Percentiles rank a stretch among this genome's conserved stretches.
Conservation (phyloP, 208 protist species). For the Trypanosoma theileri region DNA sequence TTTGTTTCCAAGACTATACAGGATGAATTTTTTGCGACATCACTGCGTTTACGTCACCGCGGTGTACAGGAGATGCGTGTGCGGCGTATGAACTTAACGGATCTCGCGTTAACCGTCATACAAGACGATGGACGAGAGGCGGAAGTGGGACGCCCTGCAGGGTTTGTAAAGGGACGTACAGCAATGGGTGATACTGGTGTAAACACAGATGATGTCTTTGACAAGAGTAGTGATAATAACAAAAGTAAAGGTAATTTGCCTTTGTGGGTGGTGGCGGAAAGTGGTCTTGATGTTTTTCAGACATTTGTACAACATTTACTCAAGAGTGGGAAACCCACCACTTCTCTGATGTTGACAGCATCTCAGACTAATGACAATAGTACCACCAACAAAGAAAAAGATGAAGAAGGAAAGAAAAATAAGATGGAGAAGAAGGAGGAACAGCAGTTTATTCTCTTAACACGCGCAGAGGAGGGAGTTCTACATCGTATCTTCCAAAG, state of each 20-base stretch:
- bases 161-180: slow-evolving; percentile 16
- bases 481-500: slow-evolving; percentile 64
- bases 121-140: slow-evolving; percentile 27
- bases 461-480: slow-evolving; percentile 60
- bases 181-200: slow-evolving; percentile 24
- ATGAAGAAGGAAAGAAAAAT: background rate
- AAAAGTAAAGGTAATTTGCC: slow-evolving; percentile 7
- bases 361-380: background rate
- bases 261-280: slow-evolving; percentile 30
- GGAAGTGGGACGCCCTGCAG: slow-evolving; percentile 25
- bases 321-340: background rate
- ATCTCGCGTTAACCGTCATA: slow-evolving; percentile 26
- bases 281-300: slow-evolving; percentile 27
- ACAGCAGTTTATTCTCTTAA: slow-evolving; percentile 35
- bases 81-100: slow-evolving; percentile 15
- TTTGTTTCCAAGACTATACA: slow-evolving; percentile 27
- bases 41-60: slow-evolving; percentile 26
- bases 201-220: background rate
- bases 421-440: background rate
- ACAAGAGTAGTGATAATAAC: background rate
- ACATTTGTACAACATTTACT: slow-evolving; percentile 20
- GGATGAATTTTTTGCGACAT: slow-evolving; percentile 24
- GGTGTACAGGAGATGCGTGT: slow-evolving; percentile 50
- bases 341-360: background rate
- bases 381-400: background rate